Base-by-base conservation (phyloP, 2,329 filamentous ascomycete genomes). In the Monilinia vaccinii-corymbosi region DNA sequence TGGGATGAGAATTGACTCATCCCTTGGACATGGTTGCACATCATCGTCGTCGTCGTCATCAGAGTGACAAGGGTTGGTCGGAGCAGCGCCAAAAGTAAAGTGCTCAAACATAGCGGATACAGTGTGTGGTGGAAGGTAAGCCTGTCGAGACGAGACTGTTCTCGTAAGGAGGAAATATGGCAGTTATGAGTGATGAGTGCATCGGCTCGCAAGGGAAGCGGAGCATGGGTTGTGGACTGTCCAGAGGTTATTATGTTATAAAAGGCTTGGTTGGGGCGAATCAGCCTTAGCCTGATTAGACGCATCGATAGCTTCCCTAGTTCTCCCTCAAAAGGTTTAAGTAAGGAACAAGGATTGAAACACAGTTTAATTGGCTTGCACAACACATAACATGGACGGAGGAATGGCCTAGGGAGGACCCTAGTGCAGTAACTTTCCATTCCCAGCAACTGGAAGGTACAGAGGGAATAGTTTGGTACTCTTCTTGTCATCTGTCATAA, bases 1-100 rank as follows among this genome's bases (percentile, higher is more conserved):
- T 28, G 51, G 45, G 14, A 21, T 14, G 3, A 38, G 51, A 34
- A 25, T 56, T n/a, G 58, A 56, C 25, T 56, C 51, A 31, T 60
- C 58, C 8, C 32, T 56, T 34, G 58, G 58, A 2, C 51, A 60
- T n/a, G 16, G 44, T n/a, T 59, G 49, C 4, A 56, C 11, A 28
- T 57, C 55, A 45, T 60, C 36, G 16, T 59, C 57, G 14, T 47
- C 11, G n/a, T 57, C 55, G 36, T 60, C 36, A 21, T 59, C 57
- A n/a, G 11, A 49, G 45, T 60, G 42, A 56, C 36, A 25, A 34
- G 44, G 44, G 31, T 60, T 46, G 32, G 36, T 25, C 1, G 50
- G 51, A 44, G 58, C 51, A n/a, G 58, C 58, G 13, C 50, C 58
- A 21, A 60, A 60, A 21, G 58, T 60, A 36, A 60, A 60, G 18